These are phyloP conservation scores for Neoboletus brunneissimus DNA, from an alignment of 768 basidiomycete genomes.

Conservation along the genomic window DNA sequence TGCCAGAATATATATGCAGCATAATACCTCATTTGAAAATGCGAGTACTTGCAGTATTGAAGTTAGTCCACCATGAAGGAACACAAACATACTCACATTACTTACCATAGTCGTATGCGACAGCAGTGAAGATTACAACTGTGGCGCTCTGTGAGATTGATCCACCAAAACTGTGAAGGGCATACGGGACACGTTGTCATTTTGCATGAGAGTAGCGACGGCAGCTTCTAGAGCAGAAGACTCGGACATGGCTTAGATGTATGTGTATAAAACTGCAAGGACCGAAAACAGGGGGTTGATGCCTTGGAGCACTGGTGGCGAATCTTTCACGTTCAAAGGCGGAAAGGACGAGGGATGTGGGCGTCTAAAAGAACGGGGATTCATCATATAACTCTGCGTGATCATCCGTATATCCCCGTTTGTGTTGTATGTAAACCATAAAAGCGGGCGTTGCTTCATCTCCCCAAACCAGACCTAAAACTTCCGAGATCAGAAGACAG, in stretches of 20 bases:
- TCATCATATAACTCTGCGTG: background rate
- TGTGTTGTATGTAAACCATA: too few species aligned
- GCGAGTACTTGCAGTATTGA: background rate
- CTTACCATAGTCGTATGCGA: background rate
- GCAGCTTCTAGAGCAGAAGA: background rate
- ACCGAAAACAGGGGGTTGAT: background rate
- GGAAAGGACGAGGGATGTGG: background rate
- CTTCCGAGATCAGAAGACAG: too few species aligned
- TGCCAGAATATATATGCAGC: background rate
- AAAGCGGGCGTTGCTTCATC: too few species aligned
- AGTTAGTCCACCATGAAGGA: background rate
- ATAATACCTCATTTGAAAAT: background rate
- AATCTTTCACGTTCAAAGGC: background rate
- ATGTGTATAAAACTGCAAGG: background rate
- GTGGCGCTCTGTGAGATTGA: background rate
- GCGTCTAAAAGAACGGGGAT: background rate
- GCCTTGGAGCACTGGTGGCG: background rate
- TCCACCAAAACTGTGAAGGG: background rate
- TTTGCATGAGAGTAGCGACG: background rate
- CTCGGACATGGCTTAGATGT: background rate
- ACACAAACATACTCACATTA: background rate
- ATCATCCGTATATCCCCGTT: background rate
- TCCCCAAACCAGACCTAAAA: too few species aligned
- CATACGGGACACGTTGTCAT: background rate
- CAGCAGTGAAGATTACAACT: background rate